These are phyloP conservation scores for Salix caprea DNA, from an alignment of 345 rosid species.

Conservation along the genomic window DNA sequence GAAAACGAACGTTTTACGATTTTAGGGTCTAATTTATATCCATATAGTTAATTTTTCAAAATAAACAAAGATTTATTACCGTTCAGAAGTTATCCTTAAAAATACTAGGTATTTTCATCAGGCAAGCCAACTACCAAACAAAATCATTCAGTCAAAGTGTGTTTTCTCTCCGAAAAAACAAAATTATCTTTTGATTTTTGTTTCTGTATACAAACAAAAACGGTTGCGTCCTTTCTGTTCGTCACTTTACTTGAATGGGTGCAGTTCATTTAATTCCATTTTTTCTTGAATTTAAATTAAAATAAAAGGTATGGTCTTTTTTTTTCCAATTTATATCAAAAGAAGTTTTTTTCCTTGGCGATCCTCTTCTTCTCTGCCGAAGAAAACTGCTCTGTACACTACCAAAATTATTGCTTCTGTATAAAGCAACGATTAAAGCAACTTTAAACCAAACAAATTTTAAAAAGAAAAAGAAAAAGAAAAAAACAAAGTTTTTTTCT, in stretches of 20 bases:
- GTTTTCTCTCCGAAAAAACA: background rate
- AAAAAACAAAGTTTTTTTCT: background rate
- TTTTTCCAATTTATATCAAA: background rate
- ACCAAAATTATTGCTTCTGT: slow-evolving; percentile 39
- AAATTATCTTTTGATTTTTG: background rate
- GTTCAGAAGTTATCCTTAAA: background rate
- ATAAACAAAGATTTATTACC: no score
- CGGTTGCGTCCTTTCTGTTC: background rate
- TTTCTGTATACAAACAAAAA: slow-evolving; percentile 1
- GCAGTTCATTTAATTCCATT: background rate
- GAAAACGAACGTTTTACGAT: no score
- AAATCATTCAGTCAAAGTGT: background rate
- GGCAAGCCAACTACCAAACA: background rate
- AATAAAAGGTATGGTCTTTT: background rate
- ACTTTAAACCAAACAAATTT: background rate
- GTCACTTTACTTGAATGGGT: background rate
- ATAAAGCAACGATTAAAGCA: slow-evolving; percentile 15
- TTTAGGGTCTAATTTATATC: no score
- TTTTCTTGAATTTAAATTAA: background rate
- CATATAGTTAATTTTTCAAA: no score
- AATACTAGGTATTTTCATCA: background rate
- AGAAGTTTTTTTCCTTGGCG: background rate
- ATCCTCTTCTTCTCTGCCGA: background rate
- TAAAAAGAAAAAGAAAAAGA: background rate
- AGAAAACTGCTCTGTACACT: slow-evolving; percentile 41